Conservation (phyloP, 1,284 basidiomycete species). For the Heterobasidion irregulare region DNA sequence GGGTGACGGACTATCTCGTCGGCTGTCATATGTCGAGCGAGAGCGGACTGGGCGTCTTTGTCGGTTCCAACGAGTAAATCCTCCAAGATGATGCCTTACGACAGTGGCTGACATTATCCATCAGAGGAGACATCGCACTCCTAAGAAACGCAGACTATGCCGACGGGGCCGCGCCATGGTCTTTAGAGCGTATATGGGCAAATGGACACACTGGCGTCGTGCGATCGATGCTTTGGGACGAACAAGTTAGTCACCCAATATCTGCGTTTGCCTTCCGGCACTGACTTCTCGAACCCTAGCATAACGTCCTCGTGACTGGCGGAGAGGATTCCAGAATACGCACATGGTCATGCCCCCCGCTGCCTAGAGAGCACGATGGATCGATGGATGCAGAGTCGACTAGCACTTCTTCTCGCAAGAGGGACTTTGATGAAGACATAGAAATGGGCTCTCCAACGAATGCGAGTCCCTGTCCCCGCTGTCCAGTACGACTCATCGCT, state of each 20-base stretch:
- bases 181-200: conserved; percentile 21
- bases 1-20: conserved; percentile 33
- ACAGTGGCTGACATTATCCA: background rate
- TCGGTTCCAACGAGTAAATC: conserved; percentile 29
- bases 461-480: background rate
- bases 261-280: background rate
- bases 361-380: background rate
- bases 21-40: conserved; percentile 23
- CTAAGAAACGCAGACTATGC: conserved; percentile 16
- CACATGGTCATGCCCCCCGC: conserved; percentile 19
- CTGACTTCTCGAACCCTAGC: conserved; percentile 12
- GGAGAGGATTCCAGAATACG: conserved; percentile 28
- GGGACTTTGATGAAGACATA: conserved; percentile 9
- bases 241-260: conserved; percentile 18
- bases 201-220: conserved; percentile 26
- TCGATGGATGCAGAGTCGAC: conserved; percentile 5
- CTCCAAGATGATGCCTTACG: background rate
- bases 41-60: conserved; percentile 25
- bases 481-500: too few species aligned
- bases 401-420: conserved; percentile 2
- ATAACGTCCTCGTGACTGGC: conserved; percentile 27
- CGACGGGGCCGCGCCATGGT: conserved; percentile 20
- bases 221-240: conserved; percentile 25
- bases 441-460: conserved; percentile 8
- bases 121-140: conserved; percentile 27